Evolutionary conservation across 495 filamentous ascomycete species (phyloP).

Genomic region (Podospora fimiseda): DNA sequence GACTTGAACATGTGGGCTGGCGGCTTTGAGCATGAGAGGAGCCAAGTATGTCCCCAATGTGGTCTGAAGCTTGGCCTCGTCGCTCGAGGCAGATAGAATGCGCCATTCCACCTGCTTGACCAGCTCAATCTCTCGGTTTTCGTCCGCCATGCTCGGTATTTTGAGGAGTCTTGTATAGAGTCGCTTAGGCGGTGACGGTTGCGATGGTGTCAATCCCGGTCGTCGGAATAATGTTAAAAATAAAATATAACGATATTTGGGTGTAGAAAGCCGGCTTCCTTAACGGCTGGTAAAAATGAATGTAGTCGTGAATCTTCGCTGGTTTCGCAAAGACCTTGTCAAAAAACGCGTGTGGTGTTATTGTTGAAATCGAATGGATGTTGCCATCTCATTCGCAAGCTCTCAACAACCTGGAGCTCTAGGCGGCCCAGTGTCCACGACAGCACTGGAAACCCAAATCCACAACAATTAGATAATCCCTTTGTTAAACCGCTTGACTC

Average conservation of each 20-base stretch:
- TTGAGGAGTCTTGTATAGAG: not conserved
- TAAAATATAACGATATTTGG: too few species aligned
- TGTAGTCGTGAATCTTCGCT: too few species aligned
- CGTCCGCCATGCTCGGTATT: constrained; percentile 36
- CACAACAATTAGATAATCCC: too few species aligned
- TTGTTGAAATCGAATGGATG: too few species aligned
- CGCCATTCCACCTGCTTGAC: constrained; percentile 86
- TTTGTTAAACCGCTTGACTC: too few species aligned
- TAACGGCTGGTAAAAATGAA: too few species aligned
- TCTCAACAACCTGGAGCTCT: not conserved
- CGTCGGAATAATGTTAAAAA: too few species aligned
- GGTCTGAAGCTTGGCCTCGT: constrained; percentile 72
- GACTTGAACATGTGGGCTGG: constrained; percentile 70
- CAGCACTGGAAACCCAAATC: not conserved
- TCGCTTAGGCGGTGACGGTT: too few species aligned
- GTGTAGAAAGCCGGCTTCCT: too few species aligned
- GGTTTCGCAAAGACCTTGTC: too few species aligned
- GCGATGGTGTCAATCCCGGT: too few species aligned
- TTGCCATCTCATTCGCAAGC: not conserved
- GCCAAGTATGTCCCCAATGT: constrained; percentile 73
- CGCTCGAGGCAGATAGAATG: constrained; percentile 71
- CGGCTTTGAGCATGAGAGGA: constrained; percentile 76
- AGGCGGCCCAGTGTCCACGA: not conserved
- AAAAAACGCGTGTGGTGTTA: too few species aligned
- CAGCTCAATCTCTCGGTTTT: constrained; percentile 74